A percentile compares a stretch with the other conserved stretches of the same genome.
phyloP scores from a whole-genome alignment of 306 rosid genomes.

The Dalbergia oliveri region DNA sequence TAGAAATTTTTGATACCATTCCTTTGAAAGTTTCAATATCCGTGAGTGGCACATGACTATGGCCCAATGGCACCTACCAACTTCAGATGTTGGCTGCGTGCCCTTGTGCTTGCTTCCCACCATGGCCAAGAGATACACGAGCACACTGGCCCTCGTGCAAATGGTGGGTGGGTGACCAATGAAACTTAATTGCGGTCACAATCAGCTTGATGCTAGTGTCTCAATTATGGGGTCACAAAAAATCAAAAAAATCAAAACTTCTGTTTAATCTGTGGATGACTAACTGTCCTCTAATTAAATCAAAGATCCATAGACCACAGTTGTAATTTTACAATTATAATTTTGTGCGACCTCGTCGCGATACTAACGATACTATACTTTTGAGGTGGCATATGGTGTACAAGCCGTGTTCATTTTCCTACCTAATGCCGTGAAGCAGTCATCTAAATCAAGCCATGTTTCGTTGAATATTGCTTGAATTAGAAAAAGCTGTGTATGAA shows the following conservation, averaged over 20 bases:
- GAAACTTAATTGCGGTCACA: neutral
- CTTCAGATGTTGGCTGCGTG: conserved; percentile 7
- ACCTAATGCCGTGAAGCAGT: neutral
- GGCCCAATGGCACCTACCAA: conserved; percentile 25
- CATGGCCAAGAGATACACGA: neutral
- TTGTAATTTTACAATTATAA: neutral
- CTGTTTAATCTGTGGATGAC: neutral
- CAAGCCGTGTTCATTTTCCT: neutral
- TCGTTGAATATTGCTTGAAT: conserved; percentile 36
- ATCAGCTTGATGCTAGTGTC: neutral
- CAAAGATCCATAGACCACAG: neutral
- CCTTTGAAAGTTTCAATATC: conserved; percentile 12
- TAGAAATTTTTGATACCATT: neutral
- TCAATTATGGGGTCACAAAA: conserved; percentile 17
- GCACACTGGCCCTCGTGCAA: neutral
- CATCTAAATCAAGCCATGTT: neutral
- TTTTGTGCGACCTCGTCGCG: neutral
- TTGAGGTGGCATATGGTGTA: neutral
- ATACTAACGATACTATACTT: neutral
- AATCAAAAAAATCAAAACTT: neutral
- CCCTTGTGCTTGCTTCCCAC: neutral
- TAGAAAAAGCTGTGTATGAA: neutral
- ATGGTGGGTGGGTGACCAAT: conserved; percentile 19
- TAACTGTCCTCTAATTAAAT: neutral
- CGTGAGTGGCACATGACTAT: neutral